Evolutionary conservation across 768 basidiomycete species (phyloP).

Genomic region (Trametes punicea): DNA sequence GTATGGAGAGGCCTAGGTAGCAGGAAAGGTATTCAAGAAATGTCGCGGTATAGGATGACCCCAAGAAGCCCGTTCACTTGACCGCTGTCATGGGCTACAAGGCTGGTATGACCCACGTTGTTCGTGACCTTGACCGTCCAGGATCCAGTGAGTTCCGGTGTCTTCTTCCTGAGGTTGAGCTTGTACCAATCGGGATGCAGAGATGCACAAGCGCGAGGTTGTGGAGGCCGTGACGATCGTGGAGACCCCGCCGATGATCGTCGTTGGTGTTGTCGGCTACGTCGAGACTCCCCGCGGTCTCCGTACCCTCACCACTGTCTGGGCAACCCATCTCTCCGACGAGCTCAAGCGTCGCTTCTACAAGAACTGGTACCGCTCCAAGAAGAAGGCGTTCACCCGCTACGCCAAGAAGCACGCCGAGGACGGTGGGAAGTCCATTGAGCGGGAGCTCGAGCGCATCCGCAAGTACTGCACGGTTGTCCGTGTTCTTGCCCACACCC

Average conservation of each 20-base stretch:
- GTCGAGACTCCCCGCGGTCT: slow-evolving; percentile 99
- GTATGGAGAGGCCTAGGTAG: not conserved
- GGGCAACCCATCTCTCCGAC: slow-evolving; percentile 97
- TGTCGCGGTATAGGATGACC: slow-evolving; percentile 76
- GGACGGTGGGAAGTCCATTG: slow-evolving; percentile 85
- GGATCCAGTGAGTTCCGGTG: slow-evolving; percentile 81
- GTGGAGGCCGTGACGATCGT: slow-evolving; percentile 96
- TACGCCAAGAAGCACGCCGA: slow-evolving; percentile 99
- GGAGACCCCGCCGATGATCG: slow-evolving; percentile 95
- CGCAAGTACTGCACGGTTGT: slow-evolving; percentile 99
- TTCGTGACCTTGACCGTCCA: slow-evolving; percentile 98
- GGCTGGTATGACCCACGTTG: slow-evolving; percentile 99
- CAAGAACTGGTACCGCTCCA: slow-evolving; percentile 99
- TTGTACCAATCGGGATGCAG: slow-evolving; percentile 40
- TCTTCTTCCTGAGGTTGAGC: not conserved
- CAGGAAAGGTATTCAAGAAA: not conserved
- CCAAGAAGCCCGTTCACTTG: slow-evolving; percentile 98
- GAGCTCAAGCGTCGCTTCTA: slow-evolving; percentile 99
- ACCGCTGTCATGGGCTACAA: slow-evolving; percentile 99
- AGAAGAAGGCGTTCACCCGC: slow-evolving; percentile 99
- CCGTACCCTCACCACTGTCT: slow-evolving; percentile 97
- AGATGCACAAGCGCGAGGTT: slow-evolving; percentile 99
- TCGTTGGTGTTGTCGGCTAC: slow-evolving; percentile 98
- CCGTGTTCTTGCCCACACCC: slow-evolving; percentile 98
- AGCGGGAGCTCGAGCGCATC: slow-evolving; percentile 97